A percentile compares a stretch with the other conserved stretches of the same genome.
phyloP scores from a whole-genome alignment of 805 yeast species.

The Kregervanrija delftensis region DNA sequence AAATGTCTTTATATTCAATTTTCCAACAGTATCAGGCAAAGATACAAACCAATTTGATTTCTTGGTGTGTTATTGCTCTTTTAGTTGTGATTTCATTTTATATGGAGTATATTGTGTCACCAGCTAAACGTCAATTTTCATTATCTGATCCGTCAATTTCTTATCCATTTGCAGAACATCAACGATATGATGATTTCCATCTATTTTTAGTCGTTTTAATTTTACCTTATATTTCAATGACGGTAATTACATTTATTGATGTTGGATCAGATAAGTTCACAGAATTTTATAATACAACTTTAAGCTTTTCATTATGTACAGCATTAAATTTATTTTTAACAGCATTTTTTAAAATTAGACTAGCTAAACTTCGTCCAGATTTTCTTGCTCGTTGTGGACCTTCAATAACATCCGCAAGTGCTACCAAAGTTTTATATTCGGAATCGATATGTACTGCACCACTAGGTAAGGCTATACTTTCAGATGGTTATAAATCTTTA shows the following conservation, averaged over 20 bases:
- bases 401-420: slow-evolving; percentile 29
- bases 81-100: slow-evolving; percentile 4
- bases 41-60: slow-evolving; percentile 3
- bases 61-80: slow-evolving; percentile 4
- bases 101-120: slow-evolving; percentile 25
- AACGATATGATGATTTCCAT: slow-evolving; percentile 27
- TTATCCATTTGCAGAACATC: slow-evolving; percentile 40
- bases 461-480: slow-evolving; percentile 23
- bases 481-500: slow-evolving; percentile 71
- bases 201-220: slow-evolving; percentile 30
- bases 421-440: slow-evolving; percentile 23
- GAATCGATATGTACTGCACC: slow-evolving; percentile 28
- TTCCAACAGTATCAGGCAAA: slow-evolving; percentile 2
- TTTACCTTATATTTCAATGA: slow-evolving; percentile 29
- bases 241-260: slow-evolving; percentile 15
- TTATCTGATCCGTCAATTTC: slow-evolving; percentile 36
- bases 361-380: slow-evolving; percentile 88
- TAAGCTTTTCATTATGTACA: slow-evolving; percentile 34
- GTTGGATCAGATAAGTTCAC: slow-evolving; percentile 24
- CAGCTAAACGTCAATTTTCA: slow-evolving; percentile 41
- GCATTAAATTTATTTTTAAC: slow-evolving; percentile 51
- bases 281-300: slow-evolving; percentile 31
- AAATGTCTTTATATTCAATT: neutral
- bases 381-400: slow-evolving; percentile 70
- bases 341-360: slow-evolving; percentile 66